These are phyloP conservation scores for Arabidopsis lyrata DNA, from an alignment of 441 rosid species.

Conservation along the genomic window DNA sequence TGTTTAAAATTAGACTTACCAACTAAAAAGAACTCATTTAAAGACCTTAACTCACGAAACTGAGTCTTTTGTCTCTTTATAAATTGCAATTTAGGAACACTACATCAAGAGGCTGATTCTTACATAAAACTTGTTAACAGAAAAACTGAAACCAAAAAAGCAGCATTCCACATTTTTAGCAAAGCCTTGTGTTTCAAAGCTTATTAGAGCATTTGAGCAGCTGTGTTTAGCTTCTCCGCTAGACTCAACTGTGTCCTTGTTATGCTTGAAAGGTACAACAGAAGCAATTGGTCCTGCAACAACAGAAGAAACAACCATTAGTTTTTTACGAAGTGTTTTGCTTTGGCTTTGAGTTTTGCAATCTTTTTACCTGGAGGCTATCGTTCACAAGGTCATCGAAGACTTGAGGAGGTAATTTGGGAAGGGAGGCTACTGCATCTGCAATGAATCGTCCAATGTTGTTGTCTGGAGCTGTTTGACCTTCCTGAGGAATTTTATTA, in stretches of 20 bases:
- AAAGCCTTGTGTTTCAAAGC: slow-evolving; percentile 17
- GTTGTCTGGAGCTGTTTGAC: slow-evolving; percentile 69
- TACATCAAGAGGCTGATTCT: slow-evolving; percentile 37
- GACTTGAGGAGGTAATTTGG: slow-evolving; percentile 71
- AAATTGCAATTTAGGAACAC: slow-evolving; percentile 29
- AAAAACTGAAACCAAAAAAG: slow-evolving; percentile 18
- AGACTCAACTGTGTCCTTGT: slow-evolving; percentile 90
- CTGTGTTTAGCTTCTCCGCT: slow-evolving; percentile 95
- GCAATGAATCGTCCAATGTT: slow-evolving; percentile 74
- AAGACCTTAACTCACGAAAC: slow-evolving; percentile 13
- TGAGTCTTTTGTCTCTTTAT: slow-evolving; percentile 20
- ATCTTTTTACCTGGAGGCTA: slow-evolving; percentile 73
- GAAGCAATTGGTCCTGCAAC: slow-evolving; percentile 76
- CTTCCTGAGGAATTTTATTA: slow-evolving; percentile 60
- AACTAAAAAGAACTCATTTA: not conserved
- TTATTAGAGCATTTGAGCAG: slow-evolving; percentile 79
- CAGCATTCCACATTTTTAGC: slow-evolving; percentile 24
- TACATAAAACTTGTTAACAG: slow-evolving; percentile 18
- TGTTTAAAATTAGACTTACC: not conserved
- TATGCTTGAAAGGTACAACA: slow-evolving; percentile 89
- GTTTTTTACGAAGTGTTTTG: not conserved
- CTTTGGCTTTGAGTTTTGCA: not conserved
- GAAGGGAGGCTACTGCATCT: slow-evolving; percentile 72
- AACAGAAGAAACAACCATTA: slow-evolving; percentile 10
- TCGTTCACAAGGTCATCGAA: slow-evolving; percentile 89